Conservation (phyloP, 2,329 filamentous ascomycete genomes). For the Chalaropsis thielavioides region DNA sequence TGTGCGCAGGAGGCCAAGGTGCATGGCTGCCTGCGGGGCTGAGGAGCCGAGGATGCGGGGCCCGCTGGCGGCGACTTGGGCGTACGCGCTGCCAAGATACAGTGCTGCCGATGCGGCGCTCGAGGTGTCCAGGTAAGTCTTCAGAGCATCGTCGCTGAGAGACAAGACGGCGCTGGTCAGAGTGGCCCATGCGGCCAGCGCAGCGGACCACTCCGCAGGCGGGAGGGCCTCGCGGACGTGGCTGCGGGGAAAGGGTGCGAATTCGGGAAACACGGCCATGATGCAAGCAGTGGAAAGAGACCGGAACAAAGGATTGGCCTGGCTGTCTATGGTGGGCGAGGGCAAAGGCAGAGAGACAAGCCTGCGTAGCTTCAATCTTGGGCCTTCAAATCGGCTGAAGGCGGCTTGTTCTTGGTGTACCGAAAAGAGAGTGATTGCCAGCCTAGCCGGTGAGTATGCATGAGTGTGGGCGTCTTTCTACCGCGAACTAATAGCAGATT, state of each 20-base stretch:
- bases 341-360: not conserved
- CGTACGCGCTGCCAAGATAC: constrained; percentile 56
- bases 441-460: not conserved
- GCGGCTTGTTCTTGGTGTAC: not conserved
- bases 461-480: not conserved
- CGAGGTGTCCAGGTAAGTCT: constrained; percentile 19
- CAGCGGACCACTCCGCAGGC: constrained; percentile 60
- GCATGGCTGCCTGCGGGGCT: constrained; percentile 24
- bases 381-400: not conserved
- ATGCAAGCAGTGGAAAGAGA: not conserved
- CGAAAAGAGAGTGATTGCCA: not conserved
- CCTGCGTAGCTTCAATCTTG: not conserved
- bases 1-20: constrained; percentile 52
- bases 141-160: constrained; percentile 42
- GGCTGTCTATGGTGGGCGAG: no score
- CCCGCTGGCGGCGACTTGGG: constrained; percentile 34
- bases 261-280: constrained; percentile 45
- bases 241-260: constrained; percentile 63
- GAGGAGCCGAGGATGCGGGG: constrained; percentile 25
- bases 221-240: constrained; percentile 52
- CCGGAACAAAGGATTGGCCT: no score
- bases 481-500: not conserved
- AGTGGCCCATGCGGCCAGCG: constrained; percentile 60
- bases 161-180: constrained; percentile 52
- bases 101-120: constrained; percentile 25